A percentile compares a stretch with the other conserved stretches of the same genome.
Evolutionary conservation across 148 eudicot genomes (phyloP).

Genomic region (Diospyros kaki): DNA sequence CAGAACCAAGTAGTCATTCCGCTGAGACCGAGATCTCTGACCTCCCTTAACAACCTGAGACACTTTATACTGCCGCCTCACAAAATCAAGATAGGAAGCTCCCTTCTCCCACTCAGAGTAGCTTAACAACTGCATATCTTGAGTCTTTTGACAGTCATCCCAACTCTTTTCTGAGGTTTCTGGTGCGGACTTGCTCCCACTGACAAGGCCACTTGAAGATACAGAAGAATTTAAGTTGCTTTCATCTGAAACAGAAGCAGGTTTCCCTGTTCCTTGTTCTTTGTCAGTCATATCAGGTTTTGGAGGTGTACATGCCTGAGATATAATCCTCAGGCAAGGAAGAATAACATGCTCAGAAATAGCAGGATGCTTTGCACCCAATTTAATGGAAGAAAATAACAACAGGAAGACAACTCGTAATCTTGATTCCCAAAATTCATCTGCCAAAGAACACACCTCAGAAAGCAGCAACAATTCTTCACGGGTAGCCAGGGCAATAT

Average conservation of each 20-base stretch:
- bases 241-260: slow-evolving; percentile 49
- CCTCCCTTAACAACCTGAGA: slow-evolving; percentile 63
- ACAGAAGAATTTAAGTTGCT: slow-evolving; percentile 38
- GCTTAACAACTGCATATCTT: slow-evolving; percentile 80
- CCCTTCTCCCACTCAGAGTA: slow-evolving; percentile 99
- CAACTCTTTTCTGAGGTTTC: slow-evolving; percentile 63
- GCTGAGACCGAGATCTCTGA: slow-evolving; percentile 71
- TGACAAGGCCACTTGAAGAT: slow-evolving; percentile 32
- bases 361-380: slow-evolving; percentile 96
- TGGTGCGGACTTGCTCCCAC: slow-evolving; percentile 49
- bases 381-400: slow-evolving; percentile 84
- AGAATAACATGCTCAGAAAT: slow-evolving; percentile 97
- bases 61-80: slow-evolving; percentile 95
- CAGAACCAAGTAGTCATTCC: slow-evolving; percentile 70
- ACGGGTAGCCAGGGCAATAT: slow-evolving; percentile 86
- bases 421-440: slow-evolving; percentile 98
- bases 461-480: slow-evolving; percentile 94
- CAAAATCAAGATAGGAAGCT: slow-evolving; percentile 98
- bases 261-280: slow-evolving; percentile 50
- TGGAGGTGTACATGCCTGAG: slow-evolving; percentile 98
- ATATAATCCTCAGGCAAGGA: slow-evolving; percentile 92
- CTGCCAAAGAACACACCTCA: slow-evolving; percentile 91
- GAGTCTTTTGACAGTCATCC: slow-evolving; percentile 77
- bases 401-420: slow-evolving; percentile 92
- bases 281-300: slow-evolving; percentile 80